A percentile compares a stretch with the other conserved stretches of the same genome.
Evolutionary conservation across 2,329 filamentous ascomycete genomes (phyloP).

Genomic region (Colletotrichum australisinense): DNA sequence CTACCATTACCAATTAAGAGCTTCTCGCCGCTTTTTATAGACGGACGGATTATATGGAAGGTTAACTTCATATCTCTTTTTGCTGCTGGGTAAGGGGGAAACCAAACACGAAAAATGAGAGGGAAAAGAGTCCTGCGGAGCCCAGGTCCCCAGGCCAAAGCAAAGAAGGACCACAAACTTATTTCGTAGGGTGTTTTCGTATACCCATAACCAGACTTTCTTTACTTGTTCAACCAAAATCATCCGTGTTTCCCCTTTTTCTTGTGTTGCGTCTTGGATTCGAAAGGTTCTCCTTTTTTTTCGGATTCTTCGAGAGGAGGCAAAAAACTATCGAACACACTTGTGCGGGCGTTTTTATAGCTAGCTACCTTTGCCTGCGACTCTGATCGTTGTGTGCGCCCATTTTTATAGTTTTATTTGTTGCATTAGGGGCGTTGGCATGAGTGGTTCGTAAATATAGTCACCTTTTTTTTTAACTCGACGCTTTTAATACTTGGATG

Average conservation of each 20-base stretch:
- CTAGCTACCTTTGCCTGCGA: neutral
- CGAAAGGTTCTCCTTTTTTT: neutral
- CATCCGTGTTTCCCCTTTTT: neutral
- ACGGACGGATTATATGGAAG: conserved; percentile 29
- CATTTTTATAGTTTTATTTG: neutral
- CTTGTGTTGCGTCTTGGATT: conserved; percentile 17
- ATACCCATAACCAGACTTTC: conserved; percentile 34
- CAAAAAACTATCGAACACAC: neutral
- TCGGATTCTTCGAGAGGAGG: neutral
- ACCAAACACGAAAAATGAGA: neutral
- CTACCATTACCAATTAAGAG: conserved; percentile 18
- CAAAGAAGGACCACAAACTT: neutral
- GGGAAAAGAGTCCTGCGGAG: neutral
- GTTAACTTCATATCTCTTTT: conserved; percentile 1
- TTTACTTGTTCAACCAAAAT: conserved; percentile 25
- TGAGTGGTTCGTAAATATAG: conserved; percentile 30
- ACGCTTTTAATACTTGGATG: neutral
- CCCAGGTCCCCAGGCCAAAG: conserved; percentile 4
- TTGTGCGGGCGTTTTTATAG: neutral
- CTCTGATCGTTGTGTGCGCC: neutral
- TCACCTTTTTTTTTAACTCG: neutral
- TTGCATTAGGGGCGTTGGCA: conserved; percentile 36
- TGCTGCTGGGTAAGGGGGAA: neutral
- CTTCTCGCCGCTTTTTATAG: conserved; percentile 26
- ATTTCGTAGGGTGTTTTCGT: conserved; percentile 20